Base-by-base conservation (phyloP, 2,329 filamentous ascomycete species). In the Scedosporium dehoogii region DNA sequence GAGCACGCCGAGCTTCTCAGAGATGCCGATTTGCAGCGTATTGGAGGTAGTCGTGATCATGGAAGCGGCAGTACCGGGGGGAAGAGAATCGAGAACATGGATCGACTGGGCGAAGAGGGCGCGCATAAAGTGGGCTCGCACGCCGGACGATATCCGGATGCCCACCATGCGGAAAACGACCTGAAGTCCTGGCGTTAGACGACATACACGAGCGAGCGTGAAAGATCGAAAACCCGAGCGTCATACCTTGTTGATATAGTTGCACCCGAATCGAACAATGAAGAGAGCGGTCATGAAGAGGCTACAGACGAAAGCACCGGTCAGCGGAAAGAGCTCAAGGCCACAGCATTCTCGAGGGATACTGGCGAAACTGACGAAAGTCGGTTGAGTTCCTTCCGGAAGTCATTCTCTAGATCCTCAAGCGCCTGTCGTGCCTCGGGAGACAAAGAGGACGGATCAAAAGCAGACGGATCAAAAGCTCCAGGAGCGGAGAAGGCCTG, bases 211-310 rank as follows among this genome's bases (percentile, higher is more conserved):
- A 46, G 6, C 23, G 41, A 18, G 21, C 38, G 10, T 2, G 16
- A 58, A 18, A 25, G 33, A 16, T 58, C 46, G 33, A 38, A 38
- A 38, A 12, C 10, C 33, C 3, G 18, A 23, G n/a, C 56, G 14
- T 21, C 65, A 42, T 67, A 79, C 79, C 71, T 83, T 84, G 66
- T 81, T 81, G 64, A 86, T 74, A 65, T 90, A 91, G 64, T 82
- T 83, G 48, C 89, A 74, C 18, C 75, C 69, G 66, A 89, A 86
- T 58, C 87, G 84, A 14, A 76, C 87, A 48, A 91, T 72, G 71
- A 91, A 92, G 6, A 92, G 76, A 62, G 85, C 84, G 62, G 91
- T 81, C 68, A 91, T 85, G 71, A 86, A 90, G 0, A 92, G 74
- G 1, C 82, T 85, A 56, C 33, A 25, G 14, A 68, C 25, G 33